These are phyloP conservation scores for Avena atlantica DNA, from an alignment of 176 grass and related monocot genomes.

Conservation along the genomic window DNA sequence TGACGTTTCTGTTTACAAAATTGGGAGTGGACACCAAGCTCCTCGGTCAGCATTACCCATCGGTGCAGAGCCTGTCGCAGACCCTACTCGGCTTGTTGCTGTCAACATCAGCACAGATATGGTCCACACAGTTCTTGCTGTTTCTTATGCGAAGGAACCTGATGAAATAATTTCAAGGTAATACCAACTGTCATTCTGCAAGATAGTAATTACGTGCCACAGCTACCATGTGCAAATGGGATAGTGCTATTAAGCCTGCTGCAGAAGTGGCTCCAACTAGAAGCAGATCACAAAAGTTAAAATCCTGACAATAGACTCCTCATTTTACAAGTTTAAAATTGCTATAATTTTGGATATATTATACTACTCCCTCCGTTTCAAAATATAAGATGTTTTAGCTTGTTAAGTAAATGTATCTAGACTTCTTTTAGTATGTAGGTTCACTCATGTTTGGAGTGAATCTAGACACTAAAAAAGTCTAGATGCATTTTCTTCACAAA, in stretches of 20 bases:
- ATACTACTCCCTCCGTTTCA: no score
- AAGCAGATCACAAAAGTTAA: not conserved
- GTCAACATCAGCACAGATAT: slow-evolving; percentile 94
- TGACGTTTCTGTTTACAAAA: slow-evolving; percentile 82
- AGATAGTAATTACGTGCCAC: not conserved
- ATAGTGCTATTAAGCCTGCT: not conserved
- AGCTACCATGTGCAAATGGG: not conserved
- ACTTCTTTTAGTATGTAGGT: no score
- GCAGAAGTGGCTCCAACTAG: not conserved
- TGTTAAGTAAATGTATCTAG: no score
- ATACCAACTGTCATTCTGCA: not conserved
- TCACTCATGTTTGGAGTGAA: no score
- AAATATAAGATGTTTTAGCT: no score
- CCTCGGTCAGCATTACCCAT: slow-evolving; percentile 89
- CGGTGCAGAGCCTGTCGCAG: slow-evolving; percentile 86
- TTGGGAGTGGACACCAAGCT: slow-evolving; percentile 93
- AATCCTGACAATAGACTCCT: not conserved
- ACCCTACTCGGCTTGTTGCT: slow-evolving; percentile 73
- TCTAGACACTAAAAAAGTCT: no score
- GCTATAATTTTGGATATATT: not conserved
- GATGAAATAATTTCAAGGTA: slow-evolving; percentile 96
- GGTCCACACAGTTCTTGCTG: slow-evolving; percentile 79
- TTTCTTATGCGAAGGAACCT: slow-evolving; percentile 94
- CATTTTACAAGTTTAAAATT: slow-evolving; percentile 15
- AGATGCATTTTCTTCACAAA: no score